phyloP scores from a whole-genome alignment of 495 filamentous ascomycete genomes.

The Glonium stellatum region DNA sequence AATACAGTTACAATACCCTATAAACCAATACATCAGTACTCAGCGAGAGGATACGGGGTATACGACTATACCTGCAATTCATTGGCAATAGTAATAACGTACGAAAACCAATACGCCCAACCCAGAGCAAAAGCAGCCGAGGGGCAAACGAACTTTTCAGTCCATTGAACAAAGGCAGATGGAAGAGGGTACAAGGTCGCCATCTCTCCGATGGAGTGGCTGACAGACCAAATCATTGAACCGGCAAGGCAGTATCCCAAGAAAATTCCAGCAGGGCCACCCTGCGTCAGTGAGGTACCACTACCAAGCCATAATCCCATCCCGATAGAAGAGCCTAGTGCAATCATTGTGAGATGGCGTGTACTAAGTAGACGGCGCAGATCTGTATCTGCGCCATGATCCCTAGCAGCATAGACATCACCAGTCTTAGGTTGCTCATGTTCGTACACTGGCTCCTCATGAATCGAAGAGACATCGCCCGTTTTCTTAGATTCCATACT shows the following conservation, averaged over 20 bases:
- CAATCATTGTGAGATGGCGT: slow-evolving; percentile 30
- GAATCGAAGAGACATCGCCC: neutral
- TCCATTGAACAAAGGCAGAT: slow-evolving; percentile 27
- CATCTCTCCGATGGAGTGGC: slow-evolving; percentile 28
- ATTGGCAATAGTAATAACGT: slow-evolving; percentile 29
- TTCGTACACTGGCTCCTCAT: neutral
- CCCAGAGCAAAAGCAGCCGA: slow-evolving; percentile 29
- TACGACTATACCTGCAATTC: slow-evolving; percentile 12
- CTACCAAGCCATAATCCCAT: slow-evolving; percentile 30
- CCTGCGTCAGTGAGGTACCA: slow-evolving; percentile 20
- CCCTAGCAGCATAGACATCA: neutral
- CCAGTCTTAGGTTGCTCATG: neutral
- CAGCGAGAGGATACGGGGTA: neutral
- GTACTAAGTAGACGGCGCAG: slow-evolving; percentile 18
- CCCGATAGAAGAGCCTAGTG: slow-evolving; percentile 29
- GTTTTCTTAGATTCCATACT: neutral
- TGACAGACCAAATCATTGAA: slow-evolving; percentile 25
- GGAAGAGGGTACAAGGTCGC: slow-evolving; percentile 30
- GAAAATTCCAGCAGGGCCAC: slow-evolving; percentile 27
- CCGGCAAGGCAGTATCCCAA: slow-evolving; percentile 26
- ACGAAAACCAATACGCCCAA: slow-evolving; percentile 30
- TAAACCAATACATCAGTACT: neutral
- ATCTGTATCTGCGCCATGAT: slow-evolving; percentile 27
- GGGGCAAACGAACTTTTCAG: slow-evolving; percentile 27
- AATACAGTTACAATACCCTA: slow-evolving; percentile 24